Conservation (phyloP, 192 early-diverging fungal species). For the Pilaira anomala region DNA sequence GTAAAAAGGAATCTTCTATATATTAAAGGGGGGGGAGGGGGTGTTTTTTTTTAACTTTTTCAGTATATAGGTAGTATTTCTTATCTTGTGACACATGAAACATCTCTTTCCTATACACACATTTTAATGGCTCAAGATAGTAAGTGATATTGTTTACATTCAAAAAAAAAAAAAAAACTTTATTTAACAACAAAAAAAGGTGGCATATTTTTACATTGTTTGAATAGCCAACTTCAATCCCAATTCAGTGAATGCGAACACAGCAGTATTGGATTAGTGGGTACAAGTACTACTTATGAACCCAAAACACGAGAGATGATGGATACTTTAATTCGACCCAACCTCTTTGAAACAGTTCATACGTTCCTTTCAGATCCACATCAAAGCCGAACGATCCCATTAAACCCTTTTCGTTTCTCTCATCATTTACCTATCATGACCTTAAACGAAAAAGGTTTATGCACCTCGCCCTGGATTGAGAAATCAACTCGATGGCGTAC, state of each 20-base stretch:
- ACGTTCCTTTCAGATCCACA: not conserved
- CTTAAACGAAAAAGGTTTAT: not conserved
- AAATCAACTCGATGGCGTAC: conserved; percentile 19
- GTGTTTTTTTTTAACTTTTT: not conserved
- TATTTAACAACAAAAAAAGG: too few species aligned
- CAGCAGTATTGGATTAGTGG: not conserved
- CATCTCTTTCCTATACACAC: conserved; percentile 11
- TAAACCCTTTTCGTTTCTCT: conserved; percentile 12
- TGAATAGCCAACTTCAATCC: not conserved
- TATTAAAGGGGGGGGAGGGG: too few species aligned
- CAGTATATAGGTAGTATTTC: conserved; percentile 14
- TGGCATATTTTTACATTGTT: conserved; percentile 9
- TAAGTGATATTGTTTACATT: not conserved
- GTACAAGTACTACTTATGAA: not conserved
- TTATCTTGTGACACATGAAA: conserved; percentile 20
- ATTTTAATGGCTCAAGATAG: conserved; percentile 16
- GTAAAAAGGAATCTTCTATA: conserved; percentile 4
- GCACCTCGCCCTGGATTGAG: conserved; percentile 5
- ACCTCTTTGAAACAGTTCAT: conserved; percentile 3
- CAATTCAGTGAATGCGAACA: not conserved
- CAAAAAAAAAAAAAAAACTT: not conserved
- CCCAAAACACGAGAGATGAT: conserved; percentile 9
- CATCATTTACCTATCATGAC: conserved; percentile 5
- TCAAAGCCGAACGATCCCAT: conserved; percentile 1
- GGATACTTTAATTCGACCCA: conserved; percentile 7